Evolutionary conservation across 176 grass and related monocot genomes (phyloP), one percentile per base, ranked within the genome.

Genomic region (Themeda triandra): DNA sequence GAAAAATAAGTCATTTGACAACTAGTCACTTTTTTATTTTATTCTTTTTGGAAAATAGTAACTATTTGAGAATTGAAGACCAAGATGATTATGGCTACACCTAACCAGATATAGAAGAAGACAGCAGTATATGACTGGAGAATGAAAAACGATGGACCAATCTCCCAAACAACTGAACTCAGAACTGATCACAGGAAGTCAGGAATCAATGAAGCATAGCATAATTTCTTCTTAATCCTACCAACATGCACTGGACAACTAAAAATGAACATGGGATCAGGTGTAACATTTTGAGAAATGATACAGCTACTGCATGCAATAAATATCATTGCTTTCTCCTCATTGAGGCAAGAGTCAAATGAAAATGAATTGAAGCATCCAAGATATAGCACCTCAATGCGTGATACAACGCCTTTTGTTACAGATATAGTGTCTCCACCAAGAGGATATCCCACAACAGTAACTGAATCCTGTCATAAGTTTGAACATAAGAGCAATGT

Each of bases 371-470:
- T 72, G 17, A 76, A 27, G 29, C 40, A 65, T 58, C 41, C 62
- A 87, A 87, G 69, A 95, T 40, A 86, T 88, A 85, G 49, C 76
- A 99, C 93, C 93, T 99, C 93, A 91, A 99, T 96, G 51, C 93
- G 97, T 64, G 93, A 99, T 37, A 99, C 97, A 28, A 99, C 89
- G 68, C 97, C 97, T 92, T 99, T 99, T 87, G 97, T 99, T 74
- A 99, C 97, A 73, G 93, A 99, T 83, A 99, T 96, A 18, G 91
- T 99, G 73, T 96, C 93, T 88, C 97, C 93, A 60, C 93, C 97
- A 69, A 96, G 84, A 80, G 97, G 97, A 94, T 99, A 99, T 82
- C 97, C 97, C 63, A 99, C 97, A 86, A 99, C 97, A 62, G 84
- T 99, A 66, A 96, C 92, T 42, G 97, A 79, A 86, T 99, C 96